Base-by-base conservation (phyloP, 2,329 filamentous ascomycete species). In the Coleophoma eucalyptorum region DNA sequence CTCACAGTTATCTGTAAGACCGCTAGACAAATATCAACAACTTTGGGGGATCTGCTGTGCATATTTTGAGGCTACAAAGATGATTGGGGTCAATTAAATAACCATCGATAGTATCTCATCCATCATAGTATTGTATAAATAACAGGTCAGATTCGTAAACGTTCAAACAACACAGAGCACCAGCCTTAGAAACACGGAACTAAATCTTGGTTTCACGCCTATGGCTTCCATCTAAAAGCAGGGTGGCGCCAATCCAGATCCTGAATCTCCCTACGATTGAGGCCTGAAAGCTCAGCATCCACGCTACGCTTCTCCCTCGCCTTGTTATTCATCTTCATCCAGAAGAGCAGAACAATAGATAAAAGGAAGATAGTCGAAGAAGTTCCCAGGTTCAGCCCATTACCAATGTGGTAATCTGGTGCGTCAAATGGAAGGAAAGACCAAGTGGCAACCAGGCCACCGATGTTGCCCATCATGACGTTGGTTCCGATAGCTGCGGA, bases 381-480 rank as follows among this genome's bases (percentile, higher is more conserved):
- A 0, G 81, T 83, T 0, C 80, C 86, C 41, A 89, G 61, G 62
- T 90, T 90, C 34, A 90, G 65, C 0, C 86, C 86, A 60, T 89
- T 89, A 1, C 86, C 86, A 50, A 89, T 87, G 53, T 73, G 81
- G 60, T 83, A 90, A 51, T 89, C 67, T 0, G 86, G 86, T 0
- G 60, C 79, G 61, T 89, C 86, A 57, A 70, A 79, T 0, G 78
- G 76, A 15, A 88, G 60, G 67, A 85, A 88, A 1, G 73, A 76
- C 83, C 84, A 88, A 0, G 81, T 85, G 1, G 80, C 77, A 51
- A 87, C 76, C 33, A 89, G 65, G 0, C 86, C 87, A 2, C 87
- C 87, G n/a, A 89, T 63, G 49, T 89, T 89, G 26, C 86, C 87
- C 20, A 87, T 70, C 84, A 89, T 89, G 61, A 89, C 82, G 48